These are phyloP conservation scores for Gaeumannomyces sp. DNA, from an alignment of 2,329 filamentous ascomycete genomes.

Conservation along the genomic window DNA sequence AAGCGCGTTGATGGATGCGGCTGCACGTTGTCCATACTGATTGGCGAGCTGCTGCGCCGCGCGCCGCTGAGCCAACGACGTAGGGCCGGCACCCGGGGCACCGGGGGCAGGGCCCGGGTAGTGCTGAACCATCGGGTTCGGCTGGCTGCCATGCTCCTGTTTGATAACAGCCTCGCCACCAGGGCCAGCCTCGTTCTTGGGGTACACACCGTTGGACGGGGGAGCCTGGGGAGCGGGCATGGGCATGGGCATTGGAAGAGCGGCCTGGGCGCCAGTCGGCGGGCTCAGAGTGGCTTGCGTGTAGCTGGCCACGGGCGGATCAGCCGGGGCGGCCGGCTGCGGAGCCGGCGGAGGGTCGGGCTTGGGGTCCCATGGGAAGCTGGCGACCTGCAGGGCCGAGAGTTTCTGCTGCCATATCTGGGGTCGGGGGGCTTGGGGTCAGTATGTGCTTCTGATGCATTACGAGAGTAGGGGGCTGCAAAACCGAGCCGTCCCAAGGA, in stretches of 20 bases:
- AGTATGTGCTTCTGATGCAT: background rate
- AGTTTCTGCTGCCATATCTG: slow-evolving; percentile 95
- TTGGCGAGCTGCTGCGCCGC: slow-evolving; percentile 51
- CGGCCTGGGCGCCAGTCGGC: slow-evolving; percentile 21
- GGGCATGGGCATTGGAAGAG: slow-evolving; percentile 6
- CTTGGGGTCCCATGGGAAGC: slow-evolving; percentile 93
- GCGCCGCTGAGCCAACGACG: slow-evolving; percentile 31
- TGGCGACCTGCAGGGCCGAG: slow-evolving; percentile 73
- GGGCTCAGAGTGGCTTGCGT: slow-evolving; percentile 31
- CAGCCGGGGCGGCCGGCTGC: slow-evolving; percentile 13
- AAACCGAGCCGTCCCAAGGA: background rate
- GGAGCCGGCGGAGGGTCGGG: slow-evolving; percentile 46
- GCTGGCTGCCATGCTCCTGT: slow-evolving; percentile 37
- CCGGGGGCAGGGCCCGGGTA: slow-evolving; percentile 17
- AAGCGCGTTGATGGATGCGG: slow-evolving; percentile 59
- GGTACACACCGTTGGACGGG: slow-evolving; percentile 22
- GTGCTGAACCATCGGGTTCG: slow-evolving; percentile 32
- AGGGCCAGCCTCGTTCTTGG: slow-evolving; percentile 29
- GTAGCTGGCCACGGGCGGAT: slow-evolving; percentile 21
- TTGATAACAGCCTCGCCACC: slow-evolving; percentile 39
- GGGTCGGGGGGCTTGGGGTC: slow-evolving; percentile 4
- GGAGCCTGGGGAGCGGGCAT: background rate
- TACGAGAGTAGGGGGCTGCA: background rate
- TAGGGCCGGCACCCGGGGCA: slow-evolving; percentile 24
- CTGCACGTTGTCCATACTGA: slow-evolving; percentile 58